Evolutionary conservation across 352 stramenopile species (phyloP), one percentile per base, ranked within the genome.

Genomic region (Phytophthora palmivora): DNA sequence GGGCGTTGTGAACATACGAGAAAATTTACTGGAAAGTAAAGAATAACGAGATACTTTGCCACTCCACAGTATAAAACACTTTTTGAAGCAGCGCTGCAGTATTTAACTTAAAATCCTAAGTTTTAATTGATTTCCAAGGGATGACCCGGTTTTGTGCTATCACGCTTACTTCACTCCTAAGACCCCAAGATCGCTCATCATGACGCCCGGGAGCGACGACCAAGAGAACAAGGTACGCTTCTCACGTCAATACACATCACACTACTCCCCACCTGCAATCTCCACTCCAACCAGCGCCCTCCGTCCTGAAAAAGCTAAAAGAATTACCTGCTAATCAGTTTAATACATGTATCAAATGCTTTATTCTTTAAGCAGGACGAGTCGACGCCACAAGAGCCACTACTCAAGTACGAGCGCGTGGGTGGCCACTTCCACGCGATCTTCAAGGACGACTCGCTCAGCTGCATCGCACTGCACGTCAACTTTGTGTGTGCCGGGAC

Each of bases 361-460:
- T n/a, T n/a, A n/a, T n/a, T n/a, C n/a, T n/a, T n/a, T n/a, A n/a
- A n/a, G 22, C 46, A 59, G 51, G 51, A 68, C 18, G 58, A 54
- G 9, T 32, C 48, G 11, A 32, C 34, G 21, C 38, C 21, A 7
- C 65, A 79, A 47, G 86, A 94, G 59, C 87, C 87, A 26, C 70
- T 95, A 48, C 78, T 95, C 59, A 95, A 95, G 72, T 95, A 95
- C 68, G 87, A 95, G 61, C 87, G 87, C 42, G 76, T 95, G n/a
- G 82, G 84, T 26, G 84, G 84, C 18, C 84, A 95, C 61, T 89
- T 95, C 54, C 87, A 92, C 54, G 82, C 84, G 34, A 89, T 95
- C 48, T 91, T 95, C 62, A 92, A 91, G 57, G 87, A 95, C 63
- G 87, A 95, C 52, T 91, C 87, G 57, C 78, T 95, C 24, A 89